phyloP scores from a whole-genome alignment of 371 early-diverging fungal genomes.

The Gilbertella persicaria region DNA sequence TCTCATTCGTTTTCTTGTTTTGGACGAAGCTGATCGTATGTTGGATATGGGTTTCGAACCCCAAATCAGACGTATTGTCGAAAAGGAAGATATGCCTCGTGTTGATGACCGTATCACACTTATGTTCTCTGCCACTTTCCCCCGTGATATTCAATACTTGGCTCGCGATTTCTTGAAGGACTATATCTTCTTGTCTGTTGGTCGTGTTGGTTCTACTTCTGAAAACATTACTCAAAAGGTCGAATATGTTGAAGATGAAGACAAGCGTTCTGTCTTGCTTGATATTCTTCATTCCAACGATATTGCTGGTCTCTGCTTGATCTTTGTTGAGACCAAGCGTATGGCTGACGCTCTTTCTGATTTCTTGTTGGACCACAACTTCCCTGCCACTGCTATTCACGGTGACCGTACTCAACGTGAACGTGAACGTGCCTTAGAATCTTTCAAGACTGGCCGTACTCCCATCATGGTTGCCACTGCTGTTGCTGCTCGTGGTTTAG shows the following conservation, averaged over 20 bases:
- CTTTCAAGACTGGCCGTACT: conserved; percentile 89
- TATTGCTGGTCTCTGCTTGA: conserved; percentile 79
- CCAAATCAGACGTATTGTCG: conserved; percentile 95
- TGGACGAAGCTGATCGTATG: conserved; percentile 99
- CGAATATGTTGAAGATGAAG: conserved; percentile 84
- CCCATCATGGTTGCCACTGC: conserved; percentile 99
- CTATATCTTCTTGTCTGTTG: conserved; percentile 91
- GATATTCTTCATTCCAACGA: conserved; percentile 80
- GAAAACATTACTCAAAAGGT: conserved; percentile 93
- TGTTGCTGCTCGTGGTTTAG: conserved; percentile 99
- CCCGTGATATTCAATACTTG: conserved; percentile 90
- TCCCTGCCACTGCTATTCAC: conserved; percentile 96
- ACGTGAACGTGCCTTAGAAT: conserved; percentile 91
- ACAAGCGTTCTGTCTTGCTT: conserved; percentile 84
- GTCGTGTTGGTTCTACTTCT: conserved; percentile 93
- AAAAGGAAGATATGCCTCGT: conserved; percentile 88
- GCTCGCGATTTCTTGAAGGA: conserved; percentile 94
- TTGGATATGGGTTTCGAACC: conserved; percentile 99
- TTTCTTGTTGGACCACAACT: conserved; percentile 68
- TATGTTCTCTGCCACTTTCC: conserved; percentile 98
- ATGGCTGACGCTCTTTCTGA: conserved; percentile 95
- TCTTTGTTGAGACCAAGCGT: conserved; percentile 99
- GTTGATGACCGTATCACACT: conserved; percentile 86
- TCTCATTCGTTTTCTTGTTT: conserved; percentile 81
- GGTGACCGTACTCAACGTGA: conserved; percentile 97